Evolutionary conservation across 2,329 filamentous ascomycete species (phyloP), one percentile per base, ranked within the genome.

Genomic region (Zymoseptoria pseudotritici): DNA sequence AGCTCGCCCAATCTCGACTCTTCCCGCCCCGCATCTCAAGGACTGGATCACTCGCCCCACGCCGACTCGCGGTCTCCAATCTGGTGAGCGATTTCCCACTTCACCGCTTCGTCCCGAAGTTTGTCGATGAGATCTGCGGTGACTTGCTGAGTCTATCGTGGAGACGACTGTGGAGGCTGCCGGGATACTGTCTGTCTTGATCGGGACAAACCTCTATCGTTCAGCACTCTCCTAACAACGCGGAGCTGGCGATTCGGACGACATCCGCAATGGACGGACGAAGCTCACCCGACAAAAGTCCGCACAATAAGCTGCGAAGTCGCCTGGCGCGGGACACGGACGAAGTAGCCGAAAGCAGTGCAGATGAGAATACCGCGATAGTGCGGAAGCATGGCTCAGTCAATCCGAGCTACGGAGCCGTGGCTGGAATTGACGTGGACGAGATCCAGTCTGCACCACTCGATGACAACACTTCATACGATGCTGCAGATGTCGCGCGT

Each of bases 361-460:
- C 72, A 46, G 74, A 76, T 58, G 77, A 79, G 62, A 75, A 68
- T 56, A 79, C 77, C 20, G 72, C 71, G 36, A 78, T 79, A 20
- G 61, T 78, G 19, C 61, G 68, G 29, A 63, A 68, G 50, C 58
- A 24, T 20, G 56, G 46, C 11, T 46, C 22, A 4, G 50, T 19
- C 31, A 49, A 52, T 20, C 49, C 54, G 10, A 60, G 55, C 24
- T 71, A 71, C 62, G 70, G 68, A 19, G 66, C 67, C 50, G 61
- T 64, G 31, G 61, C 59, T 55, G 65, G 61, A 50, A 62, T 56
- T 50, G 63, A 66, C 54, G 65, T 65, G 29, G 61, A 62, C 8
- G 62, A 61, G 21, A 63, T 58, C 20, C 63, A 68, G 46, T 61
- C 65, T 54, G 55, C 46, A 53, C 29, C 58, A 60, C 57, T 11